Conservation (phyloP, 2,329 filamentous ascomycete species). For the Didymella segeticola region DNA sequence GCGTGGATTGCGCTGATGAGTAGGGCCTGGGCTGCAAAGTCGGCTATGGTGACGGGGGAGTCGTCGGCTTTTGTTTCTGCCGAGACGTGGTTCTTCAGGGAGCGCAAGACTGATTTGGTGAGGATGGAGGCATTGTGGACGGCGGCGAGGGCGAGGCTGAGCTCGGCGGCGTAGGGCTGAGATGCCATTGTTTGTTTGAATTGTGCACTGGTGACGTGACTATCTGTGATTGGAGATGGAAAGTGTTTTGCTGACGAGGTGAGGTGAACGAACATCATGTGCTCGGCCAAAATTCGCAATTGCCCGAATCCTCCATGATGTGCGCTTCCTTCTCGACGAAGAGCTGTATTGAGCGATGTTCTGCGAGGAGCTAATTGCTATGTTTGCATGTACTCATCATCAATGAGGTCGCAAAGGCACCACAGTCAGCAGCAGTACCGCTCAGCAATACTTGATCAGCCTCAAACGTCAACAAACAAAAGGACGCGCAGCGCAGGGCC, state of each 20-base stretch:
- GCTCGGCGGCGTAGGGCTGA: constrained; percentile 36
- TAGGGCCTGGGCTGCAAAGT: constrained; percentile 69
- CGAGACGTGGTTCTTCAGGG: constrained; percentile 54
- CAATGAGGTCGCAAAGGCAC: background rate
- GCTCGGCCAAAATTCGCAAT: constrained; percentile 13
- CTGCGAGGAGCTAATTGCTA: background rate
- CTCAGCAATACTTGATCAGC: background rate
- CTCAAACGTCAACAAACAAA: background rate
- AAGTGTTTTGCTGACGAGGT: constrained; percentile 6
- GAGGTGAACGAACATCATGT: constrained; percentile 14
- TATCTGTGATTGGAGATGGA: constrained; percentile 4
- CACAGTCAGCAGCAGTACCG: background rate
- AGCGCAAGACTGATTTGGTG: constrained; percentile 61
- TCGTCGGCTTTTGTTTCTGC: constrained; percentile 64
- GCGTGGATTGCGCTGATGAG: constrained; percentile 64
- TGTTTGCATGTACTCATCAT: background rate
- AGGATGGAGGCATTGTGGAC: constrained; percentile 64
- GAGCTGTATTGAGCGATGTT: background rate
- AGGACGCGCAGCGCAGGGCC: background rate
- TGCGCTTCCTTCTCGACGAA: background rate
- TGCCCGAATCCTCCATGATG: constrained; percentile 3
- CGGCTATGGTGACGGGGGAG: constrained; percentile 68
- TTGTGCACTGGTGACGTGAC: constrained; percentile 7
- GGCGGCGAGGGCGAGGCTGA: constrained; percentile 46
- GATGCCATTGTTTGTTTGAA: constrained; percentile 4